Evolutionary conservation across 2,329 filamentous ascomycete genomes (phyloP), one percentile per base, ranked within the genome.

Genomic region (Tolypocladium pustulatum): DNA sequence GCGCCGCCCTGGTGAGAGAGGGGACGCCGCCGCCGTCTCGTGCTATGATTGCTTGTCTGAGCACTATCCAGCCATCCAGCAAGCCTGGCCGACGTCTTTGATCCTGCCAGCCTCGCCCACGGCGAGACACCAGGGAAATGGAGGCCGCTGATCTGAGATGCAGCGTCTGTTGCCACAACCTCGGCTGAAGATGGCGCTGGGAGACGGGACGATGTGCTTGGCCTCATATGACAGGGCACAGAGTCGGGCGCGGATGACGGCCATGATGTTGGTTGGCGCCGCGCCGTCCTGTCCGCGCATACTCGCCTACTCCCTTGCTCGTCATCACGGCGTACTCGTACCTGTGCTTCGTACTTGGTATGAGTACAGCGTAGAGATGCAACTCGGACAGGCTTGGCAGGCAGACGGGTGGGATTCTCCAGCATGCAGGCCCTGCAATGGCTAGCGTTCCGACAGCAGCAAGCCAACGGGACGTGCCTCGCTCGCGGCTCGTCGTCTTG

Each of bases 181-280:
- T 56, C 54, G 57, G 55, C 57, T 61, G 57, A 59, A 54, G 57
- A 59, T 40, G 55, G 57, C 60, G 60, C 57, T 41, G 49, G 54
- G 41, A 34, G 34, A 59, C 55, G 55, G 60, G 52, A 54, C 40
- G 22, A 17, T 32, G 41, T 27, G 36, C 52, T 43, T 56, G 37
- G 32, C 49, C 30, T 20, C 15, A 52, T 49, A 49, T 51, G 27
- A 52, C 25, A 20, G 27, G 46, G 46, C 46, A 10, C 20, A 34
- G 25, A 20, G 30, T 12, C 30, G 25, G 49, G 27, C 17, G 30
- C 17, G 49, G 49, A 52, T 52, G 49, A 34, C 49, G 10, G 12
- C 27, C 49, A 12, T 22, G 30, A 30, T 22, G 49, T 52, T 52
- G 49, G 49, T 17, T 22, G 49, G 49, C 30, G 30, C 27, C 49